phyloP scores from a whole-genome alignment of 2,329 filamentous ascomycete species.

The Trichoderma endophyticum region DNA sequence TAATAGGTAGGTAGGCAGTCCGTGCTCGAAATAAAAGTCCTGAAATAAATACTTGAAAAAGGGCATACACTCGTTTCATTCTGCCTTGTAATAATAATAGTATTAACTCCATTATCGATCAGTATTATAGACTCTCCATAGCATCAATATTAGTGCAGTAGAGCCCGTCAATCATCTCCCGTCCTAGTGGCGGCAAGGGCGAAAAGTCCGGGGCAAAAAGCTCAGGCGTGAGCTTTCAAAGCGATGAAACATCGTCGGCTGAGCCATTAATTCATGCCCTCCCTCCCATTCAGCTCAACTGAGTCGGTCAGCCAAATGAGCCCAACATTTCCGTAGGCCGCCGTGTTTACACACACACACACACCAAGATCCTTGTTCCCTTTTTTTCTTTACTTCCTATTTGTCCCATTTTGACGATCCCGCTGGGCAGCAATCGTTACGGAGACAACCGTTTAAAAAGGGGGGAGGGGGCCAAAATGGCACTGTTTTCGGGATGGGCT shows the following conservation, averaged over 20 bases:
- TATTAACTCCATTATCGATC: background rate
- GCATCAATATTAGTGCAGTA: background rate
- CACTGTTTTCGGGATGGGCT: background rate
- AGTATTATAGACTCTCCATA: background rate
- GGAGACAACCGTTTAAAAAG: background rate
- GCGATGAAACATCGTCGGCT: conserved; percentile 16
- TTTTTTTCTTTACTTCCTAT: background rate
- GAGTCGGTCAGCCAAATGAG: background rate
- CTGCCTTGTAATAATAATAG: background rate
- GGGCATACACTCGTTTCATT: background rate
- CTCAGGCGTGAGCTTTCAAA: background rate
- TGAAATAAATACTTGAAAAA: background rate
- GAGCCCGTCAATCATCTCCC: background rate
- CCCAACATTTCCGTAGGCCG: background rate
- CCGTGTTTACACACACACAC: background rate
- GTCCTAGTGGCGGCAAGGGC: background rate
- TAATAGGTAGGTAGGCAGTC: background rate
- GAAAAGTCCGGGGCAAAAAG: conserved; percentile 2
- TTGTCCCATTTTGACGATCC: background rate
- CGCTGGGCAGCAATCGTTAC: conserved; percentile 16
- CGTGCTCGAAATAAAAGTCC: background rate
- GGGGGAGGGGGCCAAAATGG: background rate
- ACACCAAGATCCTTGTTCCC: conserved; percentile 1
- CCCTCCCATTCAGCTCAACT: background rate
- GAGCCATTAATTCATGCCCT: conserved; percentile 16